Evolutionary conservation across 805 yeast genomes (phyloP), one percentile per base, ranked within the genome.

Genomic region (Pichia pseudocactophila): DNA sequence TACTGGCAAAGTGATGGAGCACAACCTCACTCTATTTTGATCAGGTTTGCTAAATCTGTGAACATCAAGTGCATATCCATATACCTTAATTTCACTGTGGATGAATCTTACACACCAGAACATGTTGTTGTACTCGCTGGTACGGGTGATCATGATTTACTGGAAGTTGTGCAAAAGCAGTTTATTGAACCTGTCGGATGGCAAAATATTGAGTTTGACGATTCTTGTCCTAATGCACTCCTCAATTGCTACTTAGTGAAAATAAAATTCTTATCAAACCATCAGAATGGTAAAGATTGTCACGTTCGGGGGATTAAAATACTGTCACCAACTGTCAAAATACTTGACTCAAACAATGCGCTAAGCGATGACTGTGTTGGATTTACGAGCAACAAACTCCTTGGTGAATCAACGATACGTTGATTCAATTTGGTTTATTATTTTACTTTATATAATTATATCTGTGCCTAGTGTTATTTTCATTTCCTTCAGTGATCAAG

Each of bases 1-100:
- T 90, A 70, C 58, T 92, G 99, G 99, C 98, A 92, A 61, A 82
- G 94, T 36, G 98, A 92, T 57, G 98, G 97, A 0, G 70, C 73
- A 11, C 86, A 82, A 52, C 98, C 97, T 0, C 99, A 92, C 62
- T 68, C 65, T 22, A 66, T 92, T 6, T 83, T 83, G 37, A 73
- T 87, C 2, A 88, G 78, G 54, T 92, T 92, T 59, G 70, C 88
- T 26, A 88, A 83, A 54, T 70, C 76, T 39, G 94, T 88, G 4
- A 68, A 77, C 17, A 63, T 92, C 3, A 76, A 80, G 39, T 61
- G 84, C 40, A 62, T 92, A 1, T 77, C 87, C 0, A 54, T 92
- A 5, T 92, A 77, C 61, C 73, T 83, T 17, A 85, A 89, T 52
- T 77, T 72, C 51, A 58, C 66, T 3, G 63, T 76, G 4, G 98